Evolutionary conservation across 2,329 filamentous ascomycete genomes (phyloP).

Genomic region (Helotiales sp.): DNA sequence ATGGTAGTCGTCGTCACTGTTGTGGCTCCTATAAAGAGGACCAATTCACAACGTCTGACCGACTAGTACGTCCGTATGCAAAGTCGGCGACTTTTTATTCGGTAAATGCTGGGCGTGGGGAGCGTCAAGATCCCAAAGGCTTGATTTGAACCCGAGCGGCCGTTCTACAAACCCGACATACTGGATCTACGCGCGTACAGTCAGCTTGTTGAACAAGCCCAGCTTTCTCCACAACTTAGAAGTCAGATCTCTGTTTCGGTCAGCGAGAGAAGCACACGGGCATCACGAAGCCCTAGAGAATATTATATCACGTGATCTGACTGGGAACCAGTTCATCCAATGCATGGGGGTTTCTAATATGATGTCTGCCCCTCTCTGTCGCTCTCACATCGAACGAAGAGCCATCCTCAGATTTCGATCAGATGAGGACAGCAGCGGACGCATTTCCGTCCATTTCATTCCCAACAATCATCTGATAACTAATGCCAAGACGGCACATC

Average conservation of each 20-base stretch:
- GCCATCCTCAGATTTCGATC: no score
- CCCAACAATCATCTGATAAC: not conserved
- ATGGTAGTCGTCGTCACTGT: not conserved
- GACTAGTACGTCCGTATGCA: not conserved
- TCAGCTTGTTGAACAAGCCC: not conserved
- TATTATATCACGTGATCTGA: no score
- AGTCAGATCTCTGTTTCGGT: not conserved
- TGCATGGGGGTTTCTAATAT: no score
- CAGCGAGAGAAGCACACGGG: not conserved
- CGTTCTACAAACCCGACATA: not conserved
- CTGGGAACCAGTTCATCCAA: no score
- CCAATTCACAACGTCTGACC: not conserved
- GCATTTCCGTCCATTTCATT: no score
- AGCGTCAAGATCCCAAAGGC: not conserved
- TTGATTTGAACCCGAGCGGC: not conserved
- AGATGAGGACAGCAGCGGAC: no score
- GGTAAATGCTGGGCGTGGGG: not conserved
- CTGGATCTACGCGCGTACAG: not conserved
- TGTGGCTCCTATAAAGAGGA: not conserved
- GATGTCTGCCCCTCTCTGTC: no score
- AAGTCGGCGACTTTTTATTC: not conserved
- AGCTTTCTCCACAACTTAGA: not conserved
- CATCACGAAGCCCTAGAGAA: no score
- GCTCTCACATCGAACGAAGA: no score
- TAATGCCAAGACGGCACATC: not conserved